Percentiles rank a stretch among this genome's conserved stretches.
phyloP scores from a whole-genome alignment of 768 basidiomycete genomes.

The Boletus tylopilopsis region DNA sequence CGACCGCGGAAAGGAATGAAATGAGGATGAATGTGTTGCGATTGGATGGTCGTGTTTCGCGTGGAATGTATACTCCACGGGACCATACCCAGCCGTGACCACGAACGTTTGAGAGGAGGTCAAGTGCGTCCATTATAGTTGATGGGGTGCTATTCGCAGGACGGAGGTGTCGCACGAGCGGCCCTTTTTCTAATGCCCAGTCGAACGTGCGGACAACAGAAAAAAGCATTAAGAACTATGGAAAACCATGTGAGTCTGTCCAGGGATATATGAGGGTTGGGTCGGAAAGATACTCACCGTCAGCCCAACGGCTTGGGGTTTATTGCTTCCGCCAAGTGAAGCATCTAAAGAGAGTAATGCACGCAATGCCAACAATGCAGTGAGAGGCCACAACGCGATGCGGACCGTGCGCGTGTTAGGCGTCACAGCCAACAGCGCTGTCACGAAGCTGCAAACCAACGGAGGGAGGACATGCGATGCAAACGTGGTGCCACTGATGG shows the following conservation, averaged over 20 bases:
- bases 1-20: not conserved
- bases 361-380: not conserved
- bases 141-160: not conserved
- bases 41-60: not conserved
- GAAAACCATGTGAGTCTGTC: not conserved
- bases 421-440: not conserved
- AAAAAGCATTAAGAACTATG: not conserved
- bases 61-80: not conserved
- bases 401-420: not conserved
- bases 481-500: not conserved
- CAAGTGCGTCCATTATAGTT: not conserved
- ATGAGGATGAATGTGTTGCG: not conserved
- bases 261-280: not conserved
- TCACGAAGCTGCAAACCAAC: not conserved
- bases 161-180: not conserved
- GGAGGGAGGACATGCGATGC: not conserved
- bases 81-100: constrained; percentile 4
- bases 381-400: not conserved
- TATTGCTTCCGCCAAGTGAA: not conserved
- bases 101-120: not conserved
- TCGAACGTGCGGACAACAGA: not conserved
- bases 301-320: too few species aligned
- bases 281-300: not conserved
- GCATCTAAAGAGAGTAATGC: constrained; percentile 1
- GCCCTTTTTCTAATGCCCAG: not conserved